Conservation (phyloP, 495 filamentous ascomycete species). For the Penicillium roqueforti region DNA sequence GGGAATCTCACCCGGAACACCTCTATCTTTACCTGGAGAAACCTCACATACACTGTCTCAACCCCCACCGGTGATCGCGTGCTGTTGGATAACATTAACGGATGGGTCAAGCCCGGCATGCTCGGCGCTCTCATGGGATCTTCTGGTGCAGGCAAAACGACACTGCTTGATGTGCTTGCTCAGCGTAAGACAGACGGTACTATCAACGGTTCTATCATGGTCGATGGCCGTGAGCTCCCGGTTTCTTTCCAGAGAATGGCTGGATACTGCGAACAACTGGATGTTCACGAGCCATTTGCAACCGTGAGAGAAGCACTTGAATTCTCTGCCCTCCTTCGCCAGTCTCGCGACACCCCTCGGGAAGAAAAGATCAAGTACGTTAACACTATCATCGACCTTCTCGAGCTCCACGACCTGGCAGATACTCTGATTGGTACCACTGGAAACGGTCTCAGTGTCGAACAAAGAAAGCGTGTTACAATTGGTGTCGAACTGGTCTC, state of each 20-base stretch:
- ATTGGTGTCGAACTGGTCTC: slow-evolving; percentile 65
- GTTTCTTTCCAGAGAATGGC: slow-evolving; percentile 71
- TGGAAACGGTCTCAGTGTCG: slow-evolving; percentile 52
- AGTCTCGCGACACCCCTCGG: slow-evolving; percentile 45
- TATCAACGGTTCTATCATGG: slow-evolving; percentile 78
- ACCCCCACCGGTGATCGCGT: slow-evolving; percentile 38
- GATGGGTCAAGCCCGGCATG: slow-evolving; percentile 86
- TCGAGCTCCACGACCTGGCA: slow-evolving; percentile 54
- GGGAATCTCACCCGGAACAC: slow-evolving; percentile 43
- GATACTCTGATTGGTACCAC: slow-evolving; percentile 50
- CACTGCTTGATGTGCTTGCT: slow-evolving; percentile 47
- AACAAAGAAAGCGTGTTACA: slow-evolving; percentile 60
- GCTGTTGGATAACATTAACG: slow-evolving; percentile 74
- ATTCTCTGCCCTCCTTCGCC: slow-evolving; percentile 57
- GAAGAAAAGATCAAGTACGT: slow-evolving; percentile 59
- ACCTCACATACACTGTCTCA: slow-evolving; percentile 52
- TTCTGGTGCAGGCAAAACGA: slow-evolving; percentile 62
- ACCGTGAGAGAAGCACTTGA: slow-evolving; percentile 60
- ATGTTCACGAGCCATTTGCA: slow-evolving; percentile 54
- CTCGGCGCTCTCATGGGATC: slow-evolving; percentile 70
- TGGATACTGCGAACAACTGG: slow-evolving; percentile 58
- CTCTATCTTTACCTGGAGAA: slow-evolving; percentile 58
- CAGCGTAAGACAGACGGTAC: slow-evolving; percentile 82
- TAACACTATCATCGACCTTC: slow-evolving; percentile 52
- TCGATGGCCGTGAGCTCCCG: slow-evolving; percentile 73